Conservation (phyloP, 805 yeast species). For the Candida germanica region DNA sequence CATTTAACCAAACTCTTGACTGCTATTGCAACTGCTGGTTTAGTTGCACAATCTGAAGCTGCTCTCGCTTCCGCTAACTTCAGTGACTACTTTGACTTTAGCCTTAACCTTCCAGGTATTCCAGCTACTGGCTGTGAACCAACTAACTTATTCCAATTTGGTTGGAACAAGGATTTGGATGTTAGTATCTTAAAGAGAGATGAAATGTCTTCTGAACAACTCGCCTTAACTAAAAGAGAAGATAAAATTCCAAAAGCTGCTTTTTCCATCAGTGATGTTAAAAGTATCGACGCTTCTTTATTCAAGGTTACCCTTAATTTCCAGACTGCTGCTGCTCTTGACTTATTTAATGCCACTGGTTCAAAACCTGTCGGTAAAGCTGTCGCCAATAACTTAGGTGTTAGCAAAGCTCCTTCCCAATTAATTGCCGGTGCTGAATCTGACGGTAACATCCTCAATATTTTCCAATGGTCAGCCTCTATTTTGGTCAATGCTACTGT, state of each 20-base stretch:
- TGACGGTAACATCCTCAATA: constrained; percentile 15
- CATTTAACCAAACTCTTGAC: constrained; percentile 9
- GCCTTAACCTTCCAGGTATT: constrained; percentile 5
- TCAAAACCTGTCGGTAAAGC: constrained; percentile 24
- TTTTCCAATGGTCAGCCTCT: constrained; percentile 24
- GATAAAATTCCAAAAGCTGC: constrained; percentile 21
- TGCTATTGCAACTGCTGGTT: constrained; percentile 10
- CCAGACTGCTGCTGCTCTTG: constrained; percentile 14
- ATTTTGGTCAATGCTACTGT: constrained; percentile 20
- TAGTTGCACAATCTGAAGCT: constrained; percentile 9
- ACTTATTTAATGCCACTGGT: constrained; percentile 11
- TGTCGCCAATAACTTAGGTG: constrained; percentile 15
- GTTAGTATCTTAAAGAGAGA: constrained; percentile 12
- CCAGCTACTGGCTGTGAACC: constrained; percentile 7
- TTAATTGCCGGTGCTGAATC: constrained; percentile 13
- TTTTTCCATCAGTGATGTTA: constrained; percentile 23
- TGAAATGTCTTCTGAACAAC: constrained; percentile 2
- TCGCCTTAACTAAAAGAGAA: constrained; percentile 10
- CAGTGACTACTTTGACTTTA: constrained; percentile 10
- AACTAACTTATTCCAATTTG: constrained; percentile 10
- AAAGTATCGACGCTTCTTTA: constrained; percentile 17
- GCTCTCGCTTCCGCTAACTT: constrained; percentile 7
- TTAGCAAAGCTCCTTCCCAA: constrained; percentile 9
- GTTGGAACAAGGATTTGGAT: constrained; percentile 9
- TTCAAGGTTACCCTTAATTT: constrained; percentile 25